These are phyloP conservation scores for Elaeagnus macrophylla DNA, from an alignment of 306 rosid species.

Conservation along the genomic window DNA sequence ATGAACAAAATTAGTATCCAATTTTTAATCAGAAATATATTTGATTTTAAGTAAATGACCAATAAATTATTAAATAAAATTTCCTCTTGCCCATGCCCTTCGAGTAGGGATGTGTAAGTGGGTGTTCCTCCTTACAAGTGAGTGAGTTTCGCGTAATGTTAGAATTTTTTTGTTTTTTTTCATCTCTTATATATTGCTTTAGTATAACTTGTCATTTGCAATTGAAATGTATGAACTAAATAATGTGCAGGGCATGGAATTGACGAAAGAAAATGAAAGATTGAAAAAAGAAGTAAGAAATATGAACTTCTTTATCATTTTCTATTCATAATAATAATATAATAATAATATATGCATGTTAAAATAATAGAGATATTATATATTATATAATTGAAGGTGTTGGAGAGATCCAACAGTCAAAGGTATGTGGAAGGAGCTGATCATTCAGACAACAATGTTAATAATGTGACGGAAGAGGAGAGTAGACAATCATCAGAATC, in stretches of 20 bases:
- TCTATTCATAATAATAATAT: neutral
- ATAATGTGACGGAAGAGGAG: conserved; percentile 13
- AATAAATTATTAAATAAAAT: no score
- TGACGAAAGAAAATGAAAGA: conserved; percentile 72
- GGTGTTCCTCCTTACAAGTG: no score
- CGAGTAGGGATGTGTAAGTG: no score
- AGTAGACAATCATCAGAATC: conserved; percentile 90
- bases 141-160: no score
- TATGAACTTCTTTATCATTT: neutral
- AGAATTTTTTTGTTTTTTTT: no score
- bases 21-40: no score
- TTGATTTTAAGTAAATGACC: no score
- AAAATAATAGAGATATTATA: neutral
- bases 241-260: conserved; percentile 42
- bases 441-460: conserved; percentile 30
- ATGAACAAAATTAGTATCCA: no score
- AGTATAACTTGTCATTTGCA: no score
- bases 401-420: conserved; percentile 18
- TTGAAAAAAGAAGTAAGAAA: conserved; percentile 50
- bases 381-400: conserved; percentile 27
- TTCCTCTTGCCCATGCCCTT: no score
- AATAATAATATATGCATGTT: no score
- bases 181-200: no score
- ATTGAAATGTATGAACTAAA: neutral
- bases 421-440: conserved; percentile 21